Base-by-base conservation (phyloP, 805 yeast species). In the Maudiozyma pseudohumilis region DNA sequence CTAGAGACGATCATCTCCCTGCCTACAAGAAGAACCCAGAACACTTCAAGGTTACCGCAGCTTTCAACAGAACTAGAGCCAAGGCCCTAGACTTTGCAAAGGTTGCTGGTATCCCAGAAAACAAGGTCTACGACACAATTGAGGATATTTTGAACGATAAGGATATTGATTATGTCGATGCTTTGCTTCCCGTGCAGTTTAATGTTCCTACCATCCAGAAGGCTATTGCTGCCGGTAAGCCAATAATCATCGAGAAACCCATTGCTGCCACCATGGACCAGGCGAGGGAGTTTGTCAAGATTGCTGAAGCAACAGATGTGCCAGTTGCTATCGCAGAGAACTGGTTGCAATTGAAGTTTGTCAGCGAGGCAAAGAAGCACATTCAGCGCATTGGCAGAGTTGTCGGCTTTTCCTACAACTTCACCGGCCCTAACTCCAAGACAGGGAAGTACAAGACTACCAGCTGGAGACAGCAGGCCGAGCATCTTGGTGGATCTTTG, bases 401-500 rank as follows among this genome's bases (percentile, higher is more conserved):
- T n/a, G 68, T 73, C 22, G 76, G 81, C 1, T 82, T 82, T 60
- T 75, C 81, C 6, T 80, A 79, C 59, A 70, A 69, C 40, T 68
- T 85, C 12, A 80, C 88, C 2, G 89, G 89, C 17, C 72, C 84
- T 5, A 81, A 76, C 66, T 68, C 72, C 45, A 65, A 64, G 24
- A 50, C 61, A 40, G 75, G 70, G 63, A 73, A 78, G 52, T 82
- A 80, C 52, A 54, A 75, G 41, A 57, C 64, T 17, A 87, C 96
- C 2, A 38, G 77, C 10, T 88, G 96, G 96, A 79, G 96, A 69
- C 74, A 71, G 54, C 69, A 77, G 34, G 96, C 96, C 21, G 78
- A 85, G 59, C 96, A 88, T 56, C 72, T 86, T 48, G 96, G 96
- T 35, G 96, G 96, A 0, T 87, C 68, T 60, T 66, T 88, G 49